These are phyloP conservation scores for Neostapfia colusana DNA, from an alignment of 176 grass and related monocot species.

Conservation along the genomic window DNA sequence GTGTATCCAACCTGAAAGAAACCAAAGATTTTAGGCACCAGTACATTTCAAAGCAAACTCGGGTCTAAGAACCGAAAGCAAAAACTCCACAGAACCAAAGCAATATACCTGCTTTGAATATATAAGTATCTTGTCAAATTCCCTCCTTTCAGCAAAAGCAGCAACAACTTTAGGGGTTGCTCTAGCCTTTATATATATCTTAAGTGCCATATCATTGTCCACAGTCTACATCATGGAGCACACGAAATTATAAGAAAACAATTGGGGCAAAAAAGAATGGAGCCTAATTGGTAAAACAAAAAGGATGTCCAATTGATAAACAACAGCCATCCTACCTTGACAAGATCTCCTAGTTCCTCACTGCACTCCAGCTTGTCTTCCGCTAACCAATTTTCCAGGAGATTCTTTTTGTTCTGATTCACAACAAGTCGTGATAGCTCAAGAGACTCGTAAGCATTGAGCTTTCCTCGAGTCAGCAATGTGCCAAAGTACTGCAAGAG, in stretches of 20 bases:
- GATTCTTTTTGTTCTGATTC: slow-evolving; percentile 98
- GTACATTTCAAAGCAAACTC: slow-evolving; percentile 32
- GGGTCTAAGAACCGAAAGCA: background rate
- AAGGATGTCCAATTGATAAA: slow-evolving; percentile 2
- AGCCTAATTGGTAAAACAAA: background rate
- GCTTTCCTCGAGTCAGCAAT: slow-evolving; percentile 87
- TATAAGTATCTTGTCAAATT: slow-evolving; percentile 86
- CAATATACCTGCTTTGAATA: slow-evolving; percentile 87
- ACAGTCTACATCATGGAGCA: slow-evolving; percentile 68
- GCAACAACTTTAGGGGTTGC: slow-evolving; percentile 95
- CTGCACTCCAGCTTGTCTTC: slow-evolving; percentile 96
- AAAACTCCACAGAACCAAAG: background rate
- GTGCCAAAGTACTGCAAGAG: slow-evolving; percentile 89
- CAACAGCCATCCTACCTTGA: slow-evolving; percentile 51
- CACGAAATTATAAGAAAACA: slow-evolving; percentile 25
- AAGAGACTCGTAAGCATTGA: slow-evolving; percentile 88
- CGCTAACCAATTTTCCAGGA: slow-evolving; percentile 88
- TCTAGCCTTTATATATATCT: slow-evolving; percentile 94
- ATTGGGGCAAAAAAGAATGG: background rate
- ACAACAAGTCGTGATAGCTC: slow-evolving; percentile 90
- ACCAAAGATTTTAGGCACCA: slow-evolving; percentile 23
- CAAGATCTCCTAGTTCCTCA: slow-evolving; percentile 93
- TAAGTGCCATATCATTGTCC: slow-evolving; percentile 95
- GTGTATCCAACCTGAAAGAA: slow-evolving; percentile 75
- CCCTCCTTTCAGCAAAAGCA: slow-evolving; percentile 89